These are phyloP conservation scores for Hypoxylon cercidicola DNA, from an alignment of 495 filamentous ascomycete genomes.

Conservation along the genomic window DNA sequence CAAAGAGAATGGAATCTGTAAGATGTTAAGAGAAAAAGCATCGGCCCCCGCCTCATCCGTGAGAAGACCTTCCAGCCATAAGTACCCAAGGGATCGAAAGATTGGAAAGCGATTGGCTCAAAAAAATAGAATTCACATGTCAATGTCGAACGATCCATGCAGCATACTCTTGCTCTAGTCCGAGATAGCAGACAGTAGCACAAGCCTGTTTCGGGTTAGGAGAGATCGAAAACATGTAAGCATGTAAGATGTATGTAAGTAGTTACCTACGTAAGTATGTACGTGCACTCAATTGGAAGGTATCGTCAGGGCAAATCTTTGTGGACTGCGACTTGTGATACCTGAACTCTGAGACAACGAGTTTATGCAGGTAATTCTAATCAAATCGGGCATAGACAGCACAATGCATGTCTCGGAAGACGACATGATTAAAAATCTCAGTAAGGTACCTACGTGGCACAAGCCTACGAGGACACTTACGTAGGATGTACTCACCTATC, in stretches of 20 bases:
- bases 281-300: conserved; percentile 17
- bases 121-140: conserved; percentile 31
- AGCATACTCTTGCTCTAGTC: conserved; percentile 18
- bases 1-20: not conserved
- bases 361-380: conserved; percentile 1
- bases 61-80: not conserved
- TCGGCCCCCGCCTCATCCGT: conserved; percentile 11
- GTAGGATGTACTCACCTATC: conserved; percentile 1
- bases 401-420: conserved; percentile 1
- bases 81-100: not conserved
- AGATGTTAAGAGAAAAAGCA: not conserved
- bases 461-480: not conserved
- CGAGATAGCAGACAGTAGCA: conserved; percentile 2
- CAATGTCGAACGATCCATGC: conserved; percentile 24
- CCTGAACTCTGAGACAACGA: conserved; percentile 18
- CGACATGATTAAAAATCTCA: not conserved
- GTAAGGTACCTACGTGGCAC: not conserved
- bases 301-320: conserved; percentile 28
- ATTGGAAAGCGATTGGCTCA: conserved; percentile 6
- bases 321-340: conserved; percentile 7
- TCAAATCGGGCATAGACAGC: conserved; percentile 8
- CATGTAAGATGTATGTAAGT: no score
- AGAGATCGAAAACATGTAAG: conserved; percentile 8
- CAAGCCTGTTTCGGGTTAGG: conserved; percentile 13
- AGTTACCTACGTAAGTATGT: not conserved